Evolutionary conservation across 306 rosid genomes (phyloP), one percentile per base, ranked within the genome.

Genomic region (Echinosophora koreensis): DNA sequence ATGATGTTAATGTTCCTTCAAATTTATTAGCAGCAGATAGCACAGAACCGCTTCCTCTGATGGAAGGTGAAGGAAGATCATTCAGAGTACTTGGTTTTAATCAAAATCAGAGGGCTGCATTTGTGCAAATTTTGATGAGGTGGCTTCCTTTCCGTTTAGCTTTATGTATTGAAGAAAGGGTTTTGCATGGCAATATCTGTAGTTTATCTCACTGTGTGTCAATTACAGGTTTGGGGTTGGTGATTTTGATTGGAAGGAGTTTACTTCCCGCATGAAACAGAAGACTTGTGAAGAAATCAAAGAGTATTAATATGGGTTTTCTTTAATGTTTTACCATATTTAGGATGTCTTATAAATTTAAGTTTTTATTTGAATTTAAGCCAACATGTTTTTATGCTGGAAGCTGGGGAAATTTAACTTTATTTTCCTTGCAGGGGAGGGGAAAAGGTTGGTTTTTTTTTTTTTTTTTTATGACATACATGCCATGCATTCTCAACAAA

Each of bases 71-170:
- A 88, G 99, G 97, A 67, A 91, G 83, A 85, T 86, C 99, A 30
- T 96, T 96, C 82, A 91, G 95, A 81, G 98, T 96, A 56, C 93
- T 96, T 74, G 99, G 99, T 77, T 96, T 96, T 84, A 96, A 96
- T 84, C 97, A 88, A 74, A 96, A 85, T 74, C 99, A 96, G 86
- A 92, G 99, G 86, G 94, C 96, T 77, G 86, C 90, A 30, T 92
- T 96, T 87, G 99, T 96, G 66, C 99, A 96, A 86, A 85, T 88
- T 77, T 83, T 96, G 79, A 96, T 96, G 99, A 96, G 99, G 99
- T 96, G 79, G 51, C 52, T 51, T 69, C 66, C 22, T 78, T 69
- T 65, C 10, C 10, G 16, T n/a, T 56, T 66, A 64, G 32, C 18
- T 77, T 66, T 67, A 38, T 69, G n/a, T 62, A n/a, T 65, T 82